Conservation (phyloP, 2,329 filamentous ascomycete genomes). For the Colletotrichum tabaci region DNA sequence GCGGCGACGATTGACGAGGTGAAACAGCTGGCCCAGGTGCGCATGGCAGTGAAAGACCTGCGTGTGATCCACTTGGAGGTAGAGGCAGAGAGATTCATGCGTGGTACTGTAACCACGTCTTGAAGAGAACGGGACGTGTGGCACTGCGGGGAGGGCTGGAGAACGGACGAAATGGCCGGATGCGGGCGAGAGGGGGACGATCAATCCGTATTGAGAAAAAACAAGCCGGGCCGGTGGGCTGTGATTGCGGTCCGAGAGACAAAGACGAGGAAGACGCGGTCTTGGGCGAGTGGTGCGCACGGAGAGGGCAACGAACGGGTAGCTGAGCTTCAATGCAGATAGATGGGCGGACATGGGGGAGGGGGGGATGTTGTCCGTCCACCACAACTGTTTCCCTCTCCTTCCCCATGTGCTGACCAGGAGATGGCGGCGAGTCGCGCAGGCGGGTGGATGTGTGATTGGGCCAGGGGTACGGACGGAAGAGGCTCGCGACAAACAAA, state of each 20-base stretch:
- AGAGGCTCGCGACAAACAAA: conserved; percentile 21
- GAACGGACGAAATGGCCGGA: conserved; percentile 18
- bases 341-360: conserved; percentile 35
- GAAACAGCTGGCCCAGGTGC: conserved; percentile 42
- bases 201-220: conserved; percentile 10
- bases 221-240: conserved; percentile 8
- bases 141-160: conserved; percentile 24
- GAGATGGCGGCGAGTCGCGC: conserved; percentile 26
- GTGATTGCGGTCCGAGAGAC: conserved; percentile 29
- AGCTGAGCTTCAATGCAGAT: conserved; percentile 27
- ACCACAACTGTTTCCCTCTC: conserved; percentile 11
- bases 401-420: conserved; percentile 10
- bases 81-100: conserved; percentile 41
- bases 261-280: conserved; percentile 21
- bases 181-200: conserved; percentile 29
- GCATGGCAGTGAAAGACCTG: conserved; percentile 42
- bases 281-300: conserved; percentile 4
- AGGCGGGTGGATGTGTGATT: conserved; percentile 6
- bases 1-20: conserved; percentile 37
- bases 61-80: conserved; percentile 41
- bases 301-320: conserved; percentile 29
- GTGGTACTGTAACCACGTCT: conserved; percentile 30
- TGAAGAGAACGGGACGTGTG: conserved; percentile 27
- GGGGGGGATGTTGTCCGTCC: conserved; percentile 28
- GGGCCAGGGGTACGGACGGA: conserved; percentile 16